Evolutionary conservation across 2,329 filamentous ascomycete genomes (phyloP), one percentile per base, ranked within the genome.

Genomic region (Clarireedia sp.): DNA sequence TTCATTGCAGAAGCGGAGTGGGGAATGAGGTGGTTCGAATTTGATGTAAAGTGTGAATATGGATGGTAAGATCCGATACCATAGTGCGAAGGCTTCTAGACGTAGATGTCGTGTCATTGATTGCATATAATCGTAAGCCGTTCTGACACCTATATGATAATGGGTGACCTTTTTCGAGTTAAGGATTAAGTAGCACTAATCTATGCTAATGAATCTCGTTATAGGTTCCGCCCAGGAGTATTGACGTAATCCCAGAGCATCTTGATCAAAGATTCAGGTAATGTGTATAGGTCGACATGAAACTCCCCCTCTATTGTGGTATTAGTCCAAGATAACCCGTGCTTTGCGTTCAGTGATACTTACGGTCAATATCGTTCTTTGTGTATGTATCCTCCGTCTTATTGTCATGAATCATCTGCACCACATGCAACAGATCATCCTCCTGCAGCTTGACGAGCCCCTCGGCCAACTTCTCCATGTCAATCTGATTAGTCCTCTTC

Each of bases 371-470:
- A 72, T 99, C 95, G 66, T 96, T 97, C 75, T 95, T 91, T 49
- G 92, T 95, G 74, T 96, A 97, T 1, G 92, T 96, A 61, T 96
- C 90, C 5, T 89, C 82, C 1, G 83, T 85, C 78, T 97, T 97
- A 75, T 96, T 89, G 74, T 99, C 94, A 71, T 97, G 94, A 60
- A 99, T 92, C 82, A 99, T 86, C 75, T 97, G 92, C 59, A 99
- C 95, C 23, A 97, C 90, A 64, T 94, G 89, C 59, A 99, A 78
- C 43, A 99, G 76, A 67, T 97, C 92, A 63, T 99, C 94, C 75
- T 99, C 94, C 61, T 82, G 81, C 24, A 99, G 82, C 75, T 89
- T 90, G 70, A 92, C 85, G 57, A 99, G 77, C 0, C 87, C 90
- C 57, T 97, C 91, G 33, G 92, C 94, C 65, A 99, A 82, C 78